Evolutionary conservation across 1,284 basidiomycete species (phyloP).

Genomic region (Malassezia obtusa): DNA sequence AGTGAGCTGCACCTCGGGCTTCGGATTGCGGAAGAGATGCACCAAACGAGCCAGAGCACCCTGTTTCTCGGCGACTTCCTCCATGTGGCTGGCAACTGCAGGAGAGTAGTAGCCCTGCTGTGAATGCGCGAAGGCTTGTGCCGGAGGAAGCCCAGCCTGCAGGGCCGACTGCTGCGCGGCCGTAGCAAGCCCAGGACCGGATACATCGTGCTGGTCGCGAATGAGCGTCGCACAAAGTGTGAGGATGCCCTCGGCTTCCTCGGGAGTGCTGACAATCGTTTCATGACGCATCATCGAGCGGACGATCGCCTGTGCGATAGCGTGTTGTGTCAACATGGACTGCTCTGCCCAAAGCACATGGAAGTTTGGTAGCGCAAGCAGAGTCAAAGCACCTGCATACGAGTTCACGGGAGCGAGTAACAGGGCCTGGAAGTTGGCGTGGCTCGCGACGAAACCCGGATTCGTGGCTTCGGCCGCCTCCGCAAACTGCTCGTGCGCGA

Average conservation of each 20-base stretch:
- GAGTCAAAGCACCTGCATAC: slow-evolving; percentile 38
- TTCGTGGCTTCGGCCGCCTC: slow-evolving; percentile 23
- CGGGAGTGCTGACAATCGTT: slow-evolving; percentile 40
- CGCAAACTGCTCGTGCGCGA: slow-evolving; percentile 29
- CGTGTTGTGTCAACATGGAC: slow-evolving; percentile 36
- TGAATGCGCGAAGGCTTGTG: not conserved
- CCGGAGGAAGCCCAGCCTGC: slow-evolving; percentile 14
- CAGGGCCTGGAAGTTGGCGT: slow-evolving; percentile 34
- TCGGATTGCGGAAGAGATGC: slow-evolving; percentile 41
- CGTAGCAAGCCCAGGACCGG: slow-evolving; percentile 14
- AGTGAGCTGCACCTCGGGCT: slow-evolving; percentile 41
- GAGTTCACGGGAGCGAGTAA: slow-evolving; percentile 42
- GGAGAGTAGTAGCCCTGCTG: not conserved
- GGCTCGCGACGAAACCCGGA: slow-evolving; percentile 26
- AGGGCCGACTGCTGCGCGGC: slow-evolving; percentile 16
- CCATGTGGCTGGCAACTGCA: slow-evolving; percentile 15
- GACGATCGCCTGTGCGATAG: slow-evolving; percentile 43
- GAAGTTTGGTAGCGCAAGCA: slow-evolving; percentile 42
- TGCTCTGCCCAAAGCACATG: slow-evolving; percentile 33
- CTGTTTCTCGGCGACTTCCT: slow-evolving; percentile 45
- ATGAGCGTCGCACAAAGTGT: slow-evolving; percentile 40
- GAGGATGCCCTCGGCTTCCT: slow-evolving; percentile 44
- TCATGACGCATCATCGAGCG: slow-evolving; percentile 40
- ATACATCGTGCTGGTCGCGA: slow-evolving; percentile 34
- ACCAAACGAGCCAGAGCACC: slow-evolving; percentile 43